Conservation (phyloP, 768 basidiomycete genomes). For the Lentinula lateritia region DNA sequence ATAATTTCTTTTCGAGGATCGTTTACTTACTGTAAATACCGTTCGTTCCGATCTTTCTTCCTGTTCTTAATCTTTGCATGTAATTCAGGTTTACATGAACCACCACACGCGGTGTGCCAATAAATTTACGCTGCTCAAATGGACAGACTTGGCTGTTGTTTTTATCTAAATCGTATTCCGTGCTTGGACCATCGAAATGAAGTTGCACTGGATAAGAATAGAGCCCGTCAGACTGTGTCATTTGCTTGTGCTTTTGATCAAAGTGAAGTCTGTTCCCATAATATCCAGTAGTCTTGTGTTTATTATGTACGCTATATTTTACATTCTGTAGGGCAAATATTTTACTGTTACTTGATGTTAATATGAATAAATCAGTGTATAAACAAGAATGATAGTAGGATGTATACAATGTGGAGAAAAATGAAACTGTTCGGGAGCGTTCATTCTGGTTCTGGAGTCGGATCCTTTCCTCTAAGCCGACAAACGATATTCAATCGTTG, state of each 20-base stretch:
- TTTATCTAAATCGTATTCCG: too few species aligned
- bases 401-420: background rate
- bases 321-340: background rate
- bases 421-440: background rate
- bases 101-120: background rate
- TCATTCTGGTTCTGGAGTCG: constrained; percentile 46
- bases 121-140: background rate
- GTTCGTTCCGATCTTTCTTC: background rate
- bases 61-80: background rate
- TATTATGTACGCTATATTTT: background rate
- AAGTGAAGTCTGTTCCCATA: too few species aligned
- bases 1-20: background rate
- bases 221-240: too few species aligned
- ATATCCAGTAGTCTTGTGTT: background rate
- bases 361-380: background rate
- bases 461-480: constrained; percentile 48
- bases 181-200: too few species aligned
- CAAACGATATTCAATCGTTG: constrained; percentile 58
- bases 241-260: too few species aligned
- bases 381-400: background rate
- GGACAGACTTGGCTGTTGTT: background rate
- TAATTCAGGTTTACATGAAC: background rate
- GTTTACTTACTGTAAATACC: background rate
- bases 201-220: too few species aligned
- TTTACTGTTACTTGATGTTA: background rate